Evolutionary conservation across 805 yeast species (phyloP), one percentile per base, ranked within the genome.

Genomic region (Barnettozyma populi): DNA sequence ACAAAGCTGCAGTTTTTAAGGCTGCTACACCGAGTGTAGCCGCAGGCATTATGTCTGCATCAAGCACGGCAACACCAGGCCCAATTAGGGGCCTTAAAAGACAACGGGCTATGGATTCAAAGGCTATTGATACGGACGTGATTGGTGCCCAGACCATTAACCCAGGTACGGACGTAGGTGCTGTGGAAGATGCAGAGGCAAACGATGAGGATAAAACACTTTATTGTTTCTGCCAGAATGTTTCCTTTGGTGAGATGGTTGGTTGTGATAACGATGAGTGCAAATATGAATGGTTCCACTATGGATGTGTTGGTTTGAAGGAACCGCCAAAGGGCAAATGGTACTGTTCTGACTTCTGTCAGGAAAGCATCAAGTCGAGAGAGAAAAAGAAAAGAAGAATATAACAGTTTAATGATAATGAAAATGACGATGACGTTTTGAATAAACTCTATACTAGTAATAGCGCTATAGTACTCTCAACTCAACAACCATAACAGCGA

Each of bases 201-300:
- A 74, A 72, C 24, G 83, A 77, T 43, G 86, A 82, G 49, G 89
- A 83, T 51, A 82, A 79, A 49, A 84, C 79, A 43, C 56, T 80
- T 45, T 92, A 92, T 64, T 92, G 99, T 65, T 86, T 86, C 68
- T 92, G 99, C 62, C 95, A 89, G 61, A 89, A 90, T 56, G 95
- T 86, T 0, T 90, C 97, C 0, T 88, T 84, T 67, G 99, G 99
- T 21, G 88, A 84, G 58, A 92, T 92, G 99, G 88, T 92, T 55
- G 97, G 94, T 0, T 92, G 99, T 68, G 99, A 92, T 63, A 86
- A 89, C 53, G 85, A 84, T 21, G 82, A 84, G 57, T 94, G 99
- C 71, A 79, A 82, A 61, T 82, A 74, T 54, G 97, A 89, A 63
- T 92, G 98, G 98, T 92, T 92, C 69, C 99, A 94, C 66, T 92